phyloP scores from a whole-genome alignment of 176 grass and related monocot species.

The Triticum turgidum region DNA sequence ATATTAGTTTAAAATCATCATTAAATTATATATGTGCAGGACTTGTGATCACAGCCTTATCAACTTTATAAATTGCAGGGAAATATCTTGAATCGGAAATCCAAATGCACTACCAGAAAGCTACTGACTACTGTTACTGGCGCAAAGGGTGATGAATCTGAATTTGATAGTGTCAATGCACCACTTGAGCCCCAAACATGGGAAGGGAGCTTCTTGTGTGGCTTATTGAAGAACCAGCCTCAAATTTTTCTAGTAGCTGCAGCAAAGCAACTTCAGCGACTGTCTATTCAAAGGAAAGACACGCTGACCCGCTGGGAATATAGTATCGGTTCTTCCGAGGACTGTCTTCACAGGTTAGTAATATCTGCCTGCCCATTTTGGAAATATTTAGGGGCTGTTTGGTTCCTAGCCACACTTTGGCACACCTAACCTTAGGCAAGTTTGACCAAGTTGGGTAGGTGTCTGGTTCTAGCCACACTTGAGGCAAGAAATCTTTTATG shows the following conservation, averaged over 20 bases:
- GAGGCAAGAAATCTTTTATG: no score
- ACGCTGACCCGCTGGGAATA: constrained; percentile 48
- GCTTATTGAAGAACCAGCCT: constrained; percentile 56
- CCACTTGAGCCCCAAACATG: constrained; percentile 62
- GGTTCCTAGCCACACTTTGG: no score
- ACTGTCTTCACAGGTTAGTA: constrained; percentile 61
- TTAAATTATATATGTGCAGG: not conserved
- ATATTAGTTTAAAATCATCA: not conserved
- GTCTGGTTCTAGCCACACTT: no score
- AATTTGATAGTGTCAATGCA: constrained; percentile 53
- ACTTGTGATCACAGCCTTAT: not conserved
- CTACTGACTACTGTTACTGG: constrained; percentile 30
- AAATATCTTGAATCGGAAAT: constrained; percentile 24
- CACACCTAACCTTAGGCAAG: no score
- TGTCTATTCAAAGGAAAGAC: constrained; percentile 56
- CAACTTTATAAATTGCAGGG: constrained; percentile 39
- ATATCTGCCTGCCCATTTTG: not conserved
- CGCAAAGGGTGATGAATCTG: constrained; percentile 42
- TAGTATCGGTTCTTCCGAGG: constrained; percentile 57
- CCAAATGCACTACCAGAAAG: constrained; percentile 22
- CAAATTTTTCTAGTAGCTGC: constrained; percentile 51
- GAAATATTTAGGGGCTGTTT: not conserved
- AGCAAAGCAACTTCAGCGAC: constrained; percentile 52
- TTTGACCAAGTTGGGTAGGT: no score
- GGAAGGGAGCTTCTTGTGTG: constrained; percentile 62